phyloP scores from a whole-genome alignment of 2,329 filamentous ascomycete genomes.

The Penicillium crustosum region DNA sequence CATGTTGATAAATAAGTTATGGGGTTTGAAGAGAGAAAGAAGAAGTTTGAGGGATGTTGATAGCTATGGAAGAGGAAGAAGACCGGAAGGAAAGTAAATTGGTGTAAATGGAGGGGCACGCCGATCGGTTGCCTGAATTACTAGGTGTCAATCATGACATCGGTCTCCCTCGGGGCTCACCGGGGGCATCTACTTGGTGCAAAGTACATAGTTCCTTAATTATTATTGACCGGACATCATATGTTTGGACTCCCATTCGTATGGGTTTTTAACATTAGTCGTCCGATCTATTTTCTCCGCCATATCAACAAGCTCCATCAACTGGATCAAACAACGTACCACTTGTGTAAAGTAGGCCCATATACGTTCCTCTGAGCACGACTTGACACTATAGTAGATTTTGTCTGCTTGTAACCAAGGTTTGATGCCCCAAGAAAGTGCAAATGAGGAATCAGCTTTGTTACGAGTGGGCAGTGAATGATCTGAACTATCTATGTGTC shows the following conservation, averaged over 20 bases:
- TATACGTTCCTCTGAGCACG: no score
- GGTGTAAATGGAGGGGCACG: slow-evolving; percentile 24
- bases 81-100: slow-evolving; percentile 7
- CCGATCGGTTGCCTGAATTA: not conserved
- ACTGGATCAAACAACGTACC: no score
- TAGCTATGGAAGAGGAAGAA: slow-evolving; percentile 13
- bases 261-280: not conserved
- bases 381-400: no score
- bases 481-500: no score
- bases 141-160: slow-evolving; percentile 11
- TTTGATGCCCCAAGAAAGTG: no score
- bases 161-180: not conserved
- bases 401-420: no score
- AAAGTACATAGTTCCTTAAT: not conserved
- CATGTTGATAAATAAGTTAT: slow-evolving; percentile 60
- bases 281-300: not conserved
- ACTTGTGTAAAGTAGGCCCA: no score
- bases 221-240: not conserved
- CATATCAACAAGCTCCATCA: not conserved
- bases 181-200: not conserved
- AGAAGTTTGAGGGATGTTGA: slow-evolving; percentile 8
- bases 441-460: no score
- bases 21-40: slow-evolving; percentile 7
- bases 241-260: not conserved
- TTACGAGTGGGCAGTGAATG: no score